These are phyloP conservation scores for Anethum foeniculum DNA, from an alignment of 140 eudicot species.

Conservation along the genomic window DNA sequence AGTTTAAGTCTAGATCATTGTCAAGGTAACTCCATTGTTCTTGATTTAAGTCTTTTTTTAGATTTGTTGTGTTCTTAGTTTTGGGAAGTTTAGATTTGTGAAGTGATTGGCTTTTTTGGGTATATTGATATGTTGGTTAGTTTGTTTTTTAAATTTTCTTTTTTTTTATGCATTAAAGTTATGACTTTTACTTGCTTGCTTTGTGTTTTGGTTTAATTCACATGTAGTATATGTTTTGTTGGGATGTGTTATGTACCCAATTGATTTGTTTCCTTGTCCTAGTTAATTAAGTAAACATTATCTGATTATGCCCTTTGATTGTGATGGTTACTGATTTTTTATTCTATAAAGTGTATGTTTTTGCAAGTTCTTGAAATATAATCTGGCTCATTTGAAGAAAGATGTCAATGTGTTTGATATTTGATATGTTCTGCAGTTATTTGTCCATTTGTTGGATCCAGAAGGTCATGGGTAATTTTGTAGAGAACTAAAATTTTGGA, in stretches of 20 bases:
- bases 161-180: not conserved
- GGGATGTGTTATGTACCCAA: not conserved
- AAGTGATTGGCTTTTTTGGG: not conserved
- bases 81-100: slow-evolving; percentile 9
- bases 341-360: not conserved
- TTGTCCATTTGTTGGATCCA: slow-evolving; percentile 18
- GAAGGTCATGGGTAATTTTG: slow-evolving; percentile 28
- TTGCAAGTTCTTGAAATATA: not conserved
- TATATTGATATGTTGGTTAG: not conserved
- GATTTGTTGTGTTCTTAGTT: not conserved
- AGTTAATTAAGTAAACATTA: not conserved
- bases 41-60: not conserved
- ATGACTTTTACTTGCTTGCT: not conserved
- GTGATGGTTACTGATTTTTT: not conserved
- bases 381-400: slow-evolving; percentile 4
- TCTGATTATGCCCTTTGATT: not conserved
- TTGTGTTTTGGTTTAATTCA: not conserved
- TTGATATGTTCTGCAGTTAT: not conserved
- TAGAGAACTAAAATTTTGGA: not conserved
- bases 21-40: slow-evolving; percentile 24
- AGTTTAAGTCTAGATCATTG: slow-evolving; percentile 23
- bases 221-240: not conserved
- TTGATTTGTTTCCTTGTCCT: not conserved
- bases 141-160: not conserved
- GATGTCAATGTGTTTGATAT: not conserved